phyloP scores from a whole-genome alignment of 2,329 filamentous ascomycete species.

The Phialophora verrucosa region DNA sequence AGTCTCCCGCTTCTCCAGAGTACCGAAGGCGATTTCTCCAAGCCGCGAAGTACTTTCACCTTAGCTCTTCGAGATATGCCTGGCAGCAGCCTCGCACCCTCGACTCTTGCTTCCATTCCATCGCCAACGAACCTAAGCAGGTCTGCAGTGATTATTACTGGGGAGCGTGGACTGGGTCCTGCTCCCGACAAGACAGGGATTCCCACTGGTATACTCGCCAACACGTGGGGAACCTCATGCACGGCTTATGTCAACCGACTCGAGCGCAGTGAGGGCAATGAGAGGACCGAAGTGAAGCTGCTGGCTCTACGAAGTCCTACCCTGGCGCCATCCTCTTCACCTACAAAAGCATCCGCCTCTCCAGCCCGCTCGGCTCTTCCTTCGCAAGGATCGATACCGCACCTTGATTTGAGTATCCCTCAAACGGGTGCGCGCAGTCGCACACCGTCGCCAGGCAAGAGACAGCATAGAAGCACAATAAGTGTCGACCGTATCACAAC shows the following conservation, averaged over 20 bases:
- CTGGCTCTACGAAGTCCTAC: constrained; percentile 33
- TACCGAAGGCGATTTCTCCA: constrained; percentile 45
- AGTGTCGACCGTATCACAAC: constrained; percentile 58
- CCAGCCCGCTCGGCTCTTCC: constrained; percentile 17
- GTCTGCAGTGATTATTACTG: constrained; percentile 78
- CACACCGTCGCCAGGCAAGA: constrained; percentile 41
- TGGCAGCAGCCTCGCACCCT: constrained; percentile 74
- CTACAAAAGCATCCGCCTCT: constrained; percentile 28
- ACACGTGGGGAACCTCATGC: constrained; percentile 88
- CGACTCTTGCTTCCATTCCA: constrained; percentile 81
- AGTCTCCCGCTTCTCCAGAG: constrained; percentile 46
- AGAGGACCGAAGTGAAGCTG: constrained; percentile 40
- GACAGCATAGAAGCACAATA: constrained; percentile 61
- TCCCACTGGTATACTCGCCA: constrained; percentile 85
- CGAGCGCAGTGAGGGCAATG: constrained; percentile 58
- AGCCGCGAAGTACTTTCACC: constrained; percentile 43
- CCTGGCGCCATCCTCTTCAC: constrained; percentile 32
- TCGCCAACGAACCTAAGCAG: constrained; percentile 85
- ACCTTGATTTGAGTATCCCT: constrained; percentile 35
- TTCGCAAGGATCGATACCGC: constrained; percentile 31
- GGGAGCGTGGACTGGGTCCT: constrained; percentile 71
- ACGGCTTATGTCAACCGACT: constrained; percentile 74
- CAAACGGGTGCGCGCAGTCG: constrained; percentile 38
- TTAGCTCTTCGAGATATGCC: constrained; percentile 53
- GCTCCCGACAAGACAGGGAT: constrained; percentile 71